These are phyloP conservation scores for Scutellaria minor DNA, from an alignment of 257 asterid species.

Conservation along the genomic window DNA sequence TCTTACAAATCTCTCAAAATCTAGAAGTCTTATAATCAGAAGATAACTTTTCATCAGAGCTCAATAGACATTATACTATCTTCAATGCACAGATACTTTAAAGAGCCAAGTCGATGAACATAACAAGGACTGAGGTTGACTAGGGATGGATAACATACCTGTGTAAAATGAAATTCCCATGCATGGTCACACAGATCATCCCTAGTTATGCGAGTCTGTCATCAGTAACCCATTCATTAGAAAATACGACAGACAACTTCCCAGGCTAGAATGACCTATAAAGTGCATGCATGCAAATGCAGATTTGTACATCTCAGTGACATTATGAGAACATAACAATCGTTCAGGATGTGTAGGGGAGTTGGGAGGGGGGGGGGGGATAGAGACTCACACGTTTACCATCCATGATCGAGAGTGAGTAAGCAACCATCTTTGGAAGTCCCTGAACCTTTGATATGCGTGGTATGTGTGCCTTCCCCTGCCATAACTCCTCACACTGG, in stretches of 20 bases:
- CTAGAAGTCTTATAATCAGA: neutral
- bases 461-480: slow-evolving; percentile 81
- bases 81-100: neutral
- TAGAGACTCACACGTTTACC: slow-evolving; percentile 66
- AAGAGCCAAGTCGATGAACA: neutral
- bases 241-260: neutral
- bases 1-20: neutral
- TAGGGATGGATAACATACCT: slow-evolving; percentile 48
- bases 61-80: neutral
- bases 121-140: neutral
- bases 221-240: slow-evolving; percentile 38
- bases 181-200: slow-evolving; percentile 73
- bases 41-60: neutral
- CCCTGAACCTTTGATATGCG: slow-evolving; percentile 60
- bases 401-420: slow-evolving; percentile 68
- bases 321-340: neutral
- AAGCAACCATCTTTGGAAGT: slow-evolving; percentile 58
- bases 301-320: neutral
- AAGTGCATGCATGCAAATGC: neutral
- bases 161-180: slow-evolving; percentile 78
- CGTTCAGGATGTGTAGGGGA: neutral
- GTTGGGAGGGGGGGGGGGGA: slow-evolving; percentile 11
- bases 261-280: no score
- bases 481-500: slow-evolving; percentile 81
- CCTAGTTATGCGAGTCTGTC: slow-evolving; percentile 67